Conservation (phyloP, 2,329 filamentous ascomycete genomes). For the Colletotrichum orbiculare region DNA sequence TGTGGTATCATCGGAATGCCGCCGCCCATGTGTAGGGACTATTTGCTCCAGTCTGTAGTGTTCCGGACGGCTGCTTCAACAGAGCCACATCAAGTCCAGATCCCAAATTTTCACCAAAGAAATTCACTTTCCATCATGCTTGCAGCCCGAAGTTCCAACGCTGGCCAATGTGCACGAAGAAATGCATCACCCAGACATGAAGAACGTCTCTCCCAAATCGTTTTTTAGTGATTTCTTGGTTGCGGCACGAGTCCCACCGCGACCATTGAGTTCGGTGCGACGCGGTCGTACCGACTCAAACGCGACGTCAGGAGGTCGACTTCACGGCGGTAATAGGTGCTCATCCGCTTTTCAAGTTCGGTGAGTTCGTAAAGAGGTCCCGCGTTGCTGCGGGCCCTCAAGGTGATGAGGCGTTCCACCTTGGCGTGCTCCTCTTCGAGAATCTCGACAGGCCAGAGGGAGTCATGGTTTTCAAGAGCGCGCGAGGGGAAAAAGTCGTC, state of each 20-base stretch:
- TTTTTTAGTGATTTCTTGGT: slow-evolving; percentile 4
- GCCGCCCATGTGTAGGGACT: background rate
- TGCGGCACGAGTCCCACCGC: slow-evolving; percentile 21
- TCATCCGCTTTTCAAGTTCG: slow-evolving; percentile 24
- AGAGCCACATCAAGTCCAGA: too few species aligned
- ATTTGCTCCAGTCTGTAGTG: background rate
- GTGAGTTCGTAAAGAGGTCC: slow-evolving; percentile 22
- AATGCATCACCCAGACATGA: too few species aligned
- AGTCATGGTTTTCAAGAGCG: background rate
- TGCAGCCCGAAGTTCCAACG: too few species aligned
- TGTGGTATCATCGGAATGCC: slow-evolving; percentile 1
- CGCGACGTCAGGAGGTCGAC: slow-evolving; percentile 26
- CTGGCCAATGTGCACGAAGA: too few species aligned
- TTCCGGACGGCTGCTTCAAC: background rate
- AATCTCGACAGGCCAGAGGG: slow-evolving; percentile 29
- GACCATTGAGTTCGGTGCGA: slow-evolving; percentile 12
- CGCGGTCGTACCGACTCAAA: slow-evolving; percentile 9
- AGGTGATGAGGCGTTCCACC: slow-evolving; percentile 12
- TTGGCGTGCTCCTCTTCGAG: slow-evolving; percentile 30
- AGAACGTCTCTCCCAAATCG: too few species aligned
- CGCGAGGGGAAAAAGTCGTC: slow-evolving; percentile 25
- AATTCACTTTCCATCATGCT: too few species aligned
- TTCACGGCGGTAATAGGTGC: slow-evolving; percentile 25
- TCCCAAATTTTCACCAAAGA: too few species aligned
- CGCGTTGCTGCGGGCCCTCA: slow-evolving; percentile 15